Base-by-base conservation (phyloP, 1,139 yeast species). In the Debaryomyces coudertii region DNA sequence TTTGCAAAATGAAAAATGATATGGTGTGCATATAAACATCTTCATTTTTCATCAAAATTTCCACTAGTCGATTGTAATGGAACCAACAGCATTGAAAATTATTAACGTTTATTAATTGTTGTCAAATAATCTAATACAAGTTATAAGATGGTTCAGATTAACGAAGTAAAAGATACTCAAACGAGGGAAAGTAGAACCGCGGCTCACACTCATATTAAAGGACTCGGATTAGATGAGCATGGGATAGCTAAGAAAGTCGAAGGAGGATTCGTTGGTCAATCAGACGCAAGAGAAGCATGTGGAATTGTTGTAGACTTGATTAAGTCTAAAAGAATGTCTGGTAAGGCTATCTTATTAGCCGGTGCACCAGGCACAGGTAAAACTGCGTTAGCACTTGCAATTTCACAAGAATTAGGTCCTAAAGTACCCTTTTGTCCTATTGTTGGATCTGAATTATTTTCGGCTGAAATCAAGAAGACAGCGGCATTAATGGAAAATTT, bases 341-440 rank as follows among this genome's bases (percentile, higher is more conserved):
- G 99, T 24, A 89, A 90, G 63, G 99, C 98, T n/a, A 84, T 93
- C 40, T 71, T 93, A 51, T 76, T 93, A 45, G 98, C 99, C 0
- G 99, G 99, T 50, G 96, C 96, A 4, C 98, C 99, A 14, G 98
- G 98, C 3, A 92, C 98, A 4, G 99, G 99, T 61, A 93, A 93
- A 68, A 93, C 99, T 1, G 99, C 99, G 0, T 76, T 93, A 61
- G 98, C 99, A 0, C 73, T 95, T 48, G 99, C 98, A 1, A 85
- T 95, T 47, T 89, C 98, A 2, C 99, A 93, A 65, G 99, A 93
- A 65, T 76, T 93, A 57, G 99, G 99, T 1, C 97, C 99, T 37
- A 93, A 93, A 62, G 99, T 93, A 45, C 99, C 99, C 40, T 93
- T 93, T 63, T 92, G 97, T 63, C 99, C 99, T 5, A 86, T 93